Evolutionary conservation across 2,329 filamentous ascomycete genomes (phyloP), one percentile per base, ranked within the genome.

Genomic region (Neonectria coccinea): DNA sequence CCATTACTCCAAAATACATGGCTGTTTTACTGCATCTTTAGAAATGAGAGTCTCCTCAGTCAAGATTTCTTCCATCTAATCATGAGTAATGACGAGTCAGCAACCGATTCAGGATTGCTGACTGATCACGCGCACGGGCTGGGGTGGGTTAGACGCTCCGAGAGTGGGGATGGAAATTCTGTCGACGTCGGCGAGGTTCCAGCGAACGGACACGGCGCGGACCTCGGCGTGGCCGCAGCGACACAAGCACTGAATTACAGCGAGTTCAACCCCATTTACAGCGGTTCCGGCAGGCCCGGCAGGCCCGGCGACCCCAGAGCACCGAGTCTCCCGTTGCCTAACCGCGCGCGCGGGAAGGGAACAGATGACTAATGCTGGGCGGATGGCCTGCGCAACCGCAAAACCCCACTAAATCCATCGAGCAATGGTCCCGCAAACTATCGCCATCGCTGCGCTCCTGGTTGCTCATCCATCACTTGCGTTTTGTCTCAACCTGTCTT

Each of bases 401-500:
- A 67, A 51, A 68, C 66, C 70, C 70, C 69, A 73, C 70, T 66
- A 42, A 42, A 55, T 67, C 31, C 51, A 64, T 67, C 68, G 66
- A 73, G 67, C 60, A 62, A 69, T 69, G 70, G 67, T 72, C 67
- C 69, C 66, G 67, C 67, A 69, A 72, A 69, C 65, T 63, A 73
- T 73, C 69, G 64, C 67, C 64, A 73, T 73, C 67, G 68, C 50
- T 44, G 58, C 59, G 59, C 61, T 59, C 50, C 58, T 56, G 54
- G 50, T 59, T 58, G n/a, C 55, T 48, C 42, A 33, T 39, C 5
- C 27, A 22, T 36, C 31, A 51, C 29, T 33, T 20, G 12, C 14
- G 7, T 54, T 51, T 33, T 42, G 39, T 42, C 39, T 42, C 39
- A 11, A 10, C 9, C 31, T 18, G 22, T 59, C 36, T 44, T 8